Evolutionary conservation across 2,329 filamentous ascomycete species (phyloP), one percentile per base, ranked within the genome.

Genomic region (Pseudogymnoascus pannorum): DNA sequence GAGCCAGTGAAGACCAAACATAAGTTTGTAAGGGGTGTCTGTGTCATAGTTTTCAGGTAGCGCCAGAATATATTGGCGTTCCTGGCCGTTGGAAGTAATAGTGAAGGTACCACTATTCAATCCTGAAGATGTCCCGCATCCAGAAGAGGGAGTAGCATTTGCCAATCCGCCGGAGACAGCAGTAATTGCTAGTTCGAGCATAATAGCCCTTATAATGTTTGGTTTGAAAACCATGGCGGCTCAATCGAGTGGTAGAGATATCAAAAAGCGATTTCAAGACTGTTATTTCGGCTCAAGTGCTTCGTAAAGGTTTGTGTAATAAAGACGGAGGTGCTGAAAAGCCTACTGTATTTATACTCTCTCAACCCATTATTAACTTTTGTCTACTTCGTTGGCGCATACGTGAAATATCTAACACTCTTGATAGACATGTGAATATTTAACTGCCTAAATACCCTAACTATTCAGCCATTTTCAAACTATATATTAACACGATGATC

Each of bases 1-100:
- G 26, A 75, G 73, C 69, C 72, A 74, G 67, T 80, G 77, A 54
- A 74, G 68, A 31, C 70, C 72, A 64, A 77, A 77, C 61, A 80
- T 73, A 29, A 78, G 70, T 44, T 72, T 72, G 66, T 78, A 74
- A 1, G 71, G 69, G 16, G 70, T 70, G 61, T 64, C 72, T 40
- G 67, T 66, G 65, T 78, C 69, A 67, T 79, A 79, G 66, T 73
- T 71, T 24, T 69, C 67, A 3, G 77, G 76, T 5, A 77, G 61
- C 57, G 70, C 66, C 40, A 78, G 66, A 65, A 73, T 74, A 68
- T 75, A 78, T 63, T 74, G 64, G 11, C 76, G 72, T 31, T 66
- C 67, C 63, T 73, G 72, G 63, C 71, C 72, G 61, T 75, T 74
- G 59, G 78, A 70, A 9, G 66, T 72, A 59, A 74, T 69, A 42